Evolutionary conservation across 768 basidiomycete genomes (phyloP), one percentile per base, ranked within the genome.

Genomic region (Hygrophoropsis aurantiaca): DNA sequence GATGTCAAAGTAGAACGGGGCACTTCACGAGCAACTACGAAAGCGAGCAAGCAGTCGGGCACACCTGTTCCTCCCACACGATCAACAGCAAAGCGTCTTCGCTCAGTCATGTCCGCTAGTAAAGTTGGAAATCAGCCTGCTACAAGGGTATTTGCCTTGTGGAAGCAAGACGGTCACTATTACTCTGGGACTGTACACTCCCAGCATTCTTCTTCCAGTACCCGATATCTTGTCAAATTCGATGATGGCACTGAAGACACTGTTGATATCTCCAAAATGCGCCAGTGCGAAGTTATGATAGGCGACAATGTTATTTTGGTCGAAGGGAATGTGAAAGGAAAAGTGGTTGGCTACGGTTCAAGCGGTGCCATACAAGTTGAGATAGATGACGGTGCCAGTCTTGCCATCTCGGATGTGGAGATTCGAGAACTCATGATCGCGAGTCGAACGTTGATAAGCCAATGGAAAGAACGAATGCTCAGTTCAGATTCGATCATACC

Each of bases 141-240:
- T 18, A 84, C 82, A 11, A 78, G 79, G 5, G 83, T 90, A n/a
- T 82, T 86, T 54, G 87, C 84, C 8, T 58, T 84, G 10, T 88
- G 85, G 86, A 78, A 71, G 51, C 64, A 67, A 37, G 80, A 81
- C 40, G 75, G 74, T 3, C 73, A 74, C 54, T 91, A 74, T 65
- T 86, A 82, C 58, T 64, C 80, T 15, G 90, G 87, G 13, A 71
- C 64, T 27, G 73, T 87, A 21, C 58, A 80, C 44, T 68, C 71
- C 15, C 49, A 51, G 40, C 52, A 60, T 42, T 46, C 53, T 19
- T 56, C 38, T 20, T 59, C 58, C 21, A 58, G 56, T 25, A 59
- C 56, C 3, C 60, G 52, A 33, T 85, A 80, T 61, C 42, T 56
- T 21, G 61, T 92, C 54, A 66, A 68, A n/a, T 92, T 90, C 58